Evolutionary conservation across 345 rosid species (phyloP), one percentile per base, ranked within the genome.

Genomic region (Crucihimalaya himalaica): DNA sequence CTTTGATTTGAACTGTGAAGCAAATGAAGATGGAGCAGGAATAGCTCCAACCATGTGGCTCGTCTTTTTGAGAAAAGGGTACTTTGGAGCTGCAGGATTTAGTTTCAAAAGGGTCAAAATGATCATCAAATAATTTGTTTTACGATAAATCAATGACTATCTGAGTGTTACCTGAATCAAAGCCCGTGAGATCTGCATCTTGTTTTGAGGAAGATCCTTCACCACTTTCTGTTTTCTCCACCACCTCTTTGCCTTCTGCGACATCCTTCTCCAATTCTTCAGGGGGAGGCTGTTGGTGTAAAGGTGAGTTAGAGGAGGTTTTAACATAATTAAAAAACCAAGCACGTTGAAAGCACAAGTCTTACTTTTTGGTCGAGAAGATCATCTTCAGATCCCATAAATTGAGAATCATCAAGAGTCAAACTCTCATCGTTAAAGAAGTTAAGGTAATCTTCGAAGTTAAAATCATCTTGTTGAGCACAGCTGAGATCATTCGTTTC

Each of bases 11-110:
- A 82, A 85, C 77, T 96, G 93, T 0, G 91, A 88, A 45, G 94
- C 83, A 81, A 83, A 84, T 19, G 98, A 91, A 70, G 97, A 84
- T 55, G 97, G 90, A 63, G 91, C 88, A 79, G 87, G 81, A 57
- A 88, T 78, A 59, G 84, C 67, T 47, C 97, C 91, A 86, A 92
- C 67, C 91, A 87, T 85, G 70, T 87, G 87, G 79, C 97, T 85
- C 47, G 88, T 92, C 70, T 85, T 82, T 78, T 89, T 90, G 73
- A 89, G 70, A 79, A 90, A 89, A 8, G 97, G 89, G 79, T 86
- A 78, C 70, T 88, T 88, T 53, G 81, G 25, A 81, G 72, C 98
- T 92, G 86, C 76, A 76, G 0, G 58, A 14, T 25, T 60, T 20
- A 45, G 58, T 43, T 62, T 61, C 70, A 52, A 5, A 32, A 53